Conservation (phyloP, 257 asterid genomes). For the Nicotiana paniculata region DNA sequence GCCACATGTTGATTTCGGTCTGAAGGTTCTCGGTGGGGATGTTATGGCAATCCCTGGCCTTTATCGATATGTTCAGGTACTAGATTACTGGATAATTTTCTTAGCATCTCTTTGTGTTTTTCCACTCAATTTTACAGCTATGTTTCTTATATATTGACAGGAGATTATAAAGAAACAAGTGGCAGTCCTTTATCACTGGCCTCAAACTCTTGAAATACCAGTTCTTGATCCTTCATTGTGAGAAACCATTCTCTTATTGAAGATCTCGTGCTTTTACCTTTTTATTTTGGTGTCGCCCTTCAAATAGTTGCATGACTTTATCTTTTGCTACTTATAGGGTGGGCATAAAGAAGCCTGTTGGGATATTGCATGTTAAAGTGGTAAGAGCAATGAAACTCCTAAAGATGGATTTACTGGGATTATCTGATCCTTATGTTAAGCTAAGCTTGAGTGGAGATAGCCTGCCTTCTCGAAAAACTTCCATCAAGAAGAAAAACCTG, state of each 20-base stretch:
- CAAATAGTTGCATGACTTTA: not conserved
- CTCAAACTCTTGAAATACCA: conserved; percentile 71
- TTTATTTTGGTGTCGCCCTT: not conserved
- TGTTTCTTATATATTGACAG: conserved; percentile 31
- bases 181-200: conserved; percentile 75
- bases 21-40: conserved; percentile 74
- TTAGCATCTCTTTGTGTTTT: not conserved
- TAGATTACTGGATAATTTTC: not conserved
- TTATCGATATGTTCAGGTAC: conserved; percentile 73
- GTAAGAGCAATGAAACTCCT: conserved; percentile 69
- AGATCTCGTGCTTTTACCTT: no score
- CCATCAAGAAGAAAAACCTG: conserved; percentile 71
- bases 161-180: conserved; percentile 62
- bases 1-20: conserved; percentile 80
- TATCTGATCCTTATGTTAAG: conserved; percentile 86
- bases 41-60: conserved; percentile 84
- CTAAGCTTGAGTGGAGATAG: conserved; percentile 70
- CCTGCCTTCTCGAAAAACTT: conserved; percentile 57
- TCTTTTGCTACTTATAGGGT: conserved; percentile 31
- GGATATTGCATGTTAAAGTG: conserved; percentile 78
- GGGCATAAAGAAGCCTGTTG: conserved; percentile 71
- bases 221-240: conserved; percentile 75
- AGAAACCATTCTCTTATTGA: not conserved
- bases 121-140: not conserved
- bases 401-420: conserved; percentile 83